Conservation (phyloP, 164 flowering plant species). For the Pachysandra terminalis region DNA sequence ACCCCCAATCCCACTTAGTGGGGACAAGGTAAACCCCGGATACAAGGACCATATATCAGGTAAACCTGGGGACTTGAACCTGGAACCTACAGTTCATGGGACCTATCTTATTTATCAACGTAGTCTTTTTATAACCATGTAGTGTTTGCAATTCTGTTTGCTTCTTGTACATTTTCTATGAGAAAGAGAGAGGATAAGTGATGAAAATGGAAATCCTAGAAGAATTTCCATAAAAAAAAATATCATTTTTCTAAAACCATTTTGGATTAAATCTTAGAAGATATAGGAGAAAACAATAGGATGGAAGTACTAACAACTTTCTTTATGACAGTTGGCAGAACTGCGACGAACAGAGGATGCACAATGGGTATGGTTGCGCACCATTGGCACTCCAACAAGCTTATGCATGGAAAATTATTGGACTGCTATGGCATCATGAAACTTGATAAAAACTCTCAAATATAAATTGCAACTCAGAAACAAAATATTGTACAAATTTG, state of each 20-base stretch:
- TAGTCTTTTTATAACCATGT: too few species aligned
- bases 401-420: constrained; percentile 44
- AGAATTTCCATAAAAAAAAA: not conserved
- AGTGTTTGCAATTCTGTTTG: too few species aligned
- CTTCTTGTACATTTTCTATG: too few species aligned
- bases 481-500: not conserved
- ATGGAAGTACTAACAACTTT: constrained; percentile 7
- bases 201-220: not conserved
- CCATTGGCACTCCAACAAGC: constrained; percentile 68
- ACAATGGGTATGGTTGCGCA: constrained; percentile 68
- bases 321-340: constrained; percentile 66
- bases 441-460: not conserved
- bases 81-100: too few species aligned
- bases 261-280: not conserved
- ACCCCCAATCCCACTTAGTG: too few species aligned
- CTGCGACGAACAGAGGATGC: constrained; percentile 37
- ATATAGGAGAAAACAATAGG: not conserved
- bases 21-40: too few species aligned
- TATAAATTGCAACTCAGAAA: not conserved
- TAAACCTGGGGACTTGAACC: too few species aligned
- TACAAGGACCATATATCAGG: too few species aligned
- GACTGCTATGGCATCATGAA: constrained; percentile 48
- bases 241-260: too few species aligned
- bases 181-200: too few species aligned
- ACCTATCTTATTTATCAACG: too few species aligned